Evolutionary conservation across 202 grass and related monocot genomes (phyloP).

Genomic region (Carex sylvatica): DNA sequence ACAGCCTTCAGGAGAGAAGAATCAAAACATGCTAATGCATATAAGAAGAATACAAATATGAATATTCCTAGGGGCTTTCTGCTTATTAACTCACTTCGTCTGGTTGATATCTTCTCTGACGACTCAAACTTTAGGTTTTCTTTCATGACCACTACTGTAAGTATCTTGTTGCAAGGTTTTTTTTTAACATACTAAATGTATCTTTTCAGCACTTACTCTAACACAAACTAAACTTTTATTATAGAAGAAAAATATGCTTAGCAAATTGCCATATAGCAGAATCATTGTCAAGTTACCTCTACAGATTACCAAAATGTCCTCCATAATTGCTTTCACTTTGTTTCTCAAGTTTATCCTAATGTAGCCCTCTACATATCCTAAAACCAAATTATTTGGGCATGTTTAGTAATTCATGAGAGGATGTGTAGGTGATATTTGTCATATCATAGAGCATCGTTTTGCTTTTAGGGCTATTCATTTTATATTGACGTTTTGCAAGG

Average conservation of each 20-base stretch:
- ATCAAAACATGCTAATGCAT: constrained; percentile 32
- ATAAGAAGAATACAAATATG: constrained; percentile 41
- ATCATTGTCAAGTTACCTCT: not conserved
- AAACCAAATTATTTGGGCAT: not conserved
- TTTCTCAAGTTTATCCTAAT: not conserved
- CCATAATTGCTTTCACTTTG: not conserved
- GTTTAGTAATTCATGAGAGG: not conserved
- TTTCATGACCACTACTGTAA: constrained; percentile 83
- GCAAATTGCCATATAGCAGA: not conserved
- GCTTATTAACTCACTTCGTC: constrained; percentile 78
- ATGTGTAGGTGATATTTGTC: not conserved
- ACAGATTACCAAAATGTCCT: not conserved
- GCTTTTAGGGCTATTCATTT: not conserved
- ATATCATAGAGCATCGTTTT: not conserved
- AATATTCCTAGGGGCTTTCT: constrained; percentile 68
- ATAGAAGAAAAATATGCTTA: not conserved
- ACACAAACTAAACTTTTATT: not conserved
- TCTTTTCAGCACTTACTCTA: not conserved
- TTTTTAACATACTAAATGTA: not conserved
- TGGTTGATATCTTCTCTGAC: constrained; percentile 95
- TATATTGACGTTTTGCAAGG: not conserved
- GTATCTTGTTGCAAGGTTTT: constrained; percentile 15
- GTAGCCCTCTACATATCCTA: not conserved
- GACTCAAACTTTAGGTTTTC: constrained; percentile 95
- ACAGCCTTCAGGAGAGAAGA: constrained; percentile 66